Evolutionary conservation across 345 rosid species (phyloP).

Genomic region (Chamaenerion angustifolium): DNA sequence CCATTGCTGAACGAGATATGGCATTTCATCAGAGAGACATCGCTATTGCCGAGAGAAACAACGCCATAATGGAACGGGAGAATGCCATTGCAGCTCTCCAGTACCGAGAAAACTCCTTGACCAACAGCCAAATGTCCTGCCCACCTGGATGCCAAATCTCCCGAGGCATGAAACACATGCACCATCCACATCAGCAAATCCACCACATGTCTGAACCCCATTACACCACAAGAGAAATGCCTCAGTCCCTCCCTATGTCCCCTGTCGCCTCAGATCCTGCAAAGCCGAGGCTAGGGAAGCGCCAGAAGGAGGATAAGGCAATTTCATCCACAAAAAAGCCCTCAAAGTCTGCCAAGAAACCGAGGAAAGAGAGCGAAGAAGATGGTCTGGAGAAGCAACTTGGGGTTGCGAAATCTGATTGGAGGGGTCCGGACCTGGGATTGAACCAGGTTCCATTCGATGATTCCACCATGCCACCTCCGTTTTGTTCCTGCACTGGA

Average conservation of each 20-base stretch:
- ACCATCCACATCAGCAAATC: conserved; percentile 58
- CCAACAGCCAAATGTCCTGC: conserved; percentile 26
- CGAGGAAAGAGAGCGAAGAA: conserved; percentile 70
- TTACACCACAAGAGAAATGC: conserved; percentile 48
- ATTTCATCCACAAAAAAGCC: conserved; percentile 41
- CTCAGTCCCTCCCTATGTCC: conserved; percentile 34
- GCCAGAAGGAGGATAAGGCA: conserved; percentile 52
- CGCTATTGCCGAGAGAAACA: conserved; percentile 85
- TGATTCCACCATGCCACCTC: conserved; percentile 81
- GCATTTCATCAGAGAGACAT: conserved; percentile 91
- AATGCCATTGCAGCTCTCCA: conserved; percentile 72
- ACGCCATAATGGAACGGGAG: conserved; percentile 76
- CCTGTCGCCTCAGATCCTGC: conserved; percentile 37
- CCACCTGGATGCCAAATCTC: conserved; percentile 71
- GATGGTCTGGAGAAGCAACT: conserved; percentile 38
- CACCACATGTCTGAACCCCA: conserved; percentile 46
- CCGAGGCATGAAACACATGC: conserved; percentile 78
- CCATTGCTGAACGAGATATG: conserved; percentile 83
- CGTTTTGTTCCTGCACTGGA: conserved; percentile 92
- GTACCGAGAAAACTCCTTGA: conserved; percentile 65
- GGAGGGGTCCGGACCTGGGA: conserved; percentile 80
- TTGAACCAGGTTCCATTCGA: conserved; percentile 79
- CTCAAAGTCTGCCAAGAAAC: conserved; percentile 48
- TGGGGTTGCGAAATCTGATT: conserved; percentile 47
- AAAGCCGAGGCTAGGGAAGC: conserved; percentile 56